phyloP scores from a whole-genome alignment of 352 stramenopile species.

The Ophiocytium majus region DNA sequence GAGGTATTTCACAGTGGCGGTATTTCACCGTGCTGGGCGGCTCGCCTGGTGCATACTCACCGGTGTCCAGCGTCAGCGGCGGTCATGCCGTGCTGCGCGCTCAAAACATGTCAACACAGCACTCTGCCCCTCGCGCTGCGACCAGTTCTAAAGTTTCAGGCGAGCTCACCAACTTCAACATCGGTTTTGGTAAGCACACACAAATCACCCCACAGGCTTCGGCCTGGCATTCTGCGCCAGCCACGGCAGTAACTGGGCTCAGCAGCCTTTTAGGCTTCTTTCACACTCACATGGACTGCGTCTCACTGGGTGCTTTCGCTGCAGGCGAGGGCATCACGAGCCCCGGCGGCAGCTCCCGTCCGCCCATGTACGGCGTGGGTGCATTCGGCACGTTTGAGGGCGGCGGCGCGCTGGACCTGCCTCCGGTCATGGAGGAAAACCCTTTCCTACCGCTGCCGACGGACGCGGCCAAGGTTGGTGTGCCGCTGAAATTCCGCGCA shows the following conservation, averaged over 20 bases:
- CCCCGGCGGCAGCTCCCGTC: slow-evolving; percentile 7
- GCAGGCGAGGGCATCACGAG: not conserved
- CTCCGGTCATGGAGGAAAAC: slow-evolving; percentile 36
- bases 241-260: too few species aligned
- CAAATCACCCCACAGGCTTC: not conserved
- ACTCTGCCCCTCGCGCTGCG: too few species aligned
- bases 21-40: too few species aligned
- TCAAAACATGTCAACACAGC: too few species aligned
- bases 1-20: too few species aligned
- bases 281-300: too few species aligned
- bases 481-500: not conserved
- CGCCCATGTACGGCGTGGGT: slow-evolving; percentile 42
- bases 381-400: slow-evolving; percentile 15
- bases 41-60: too few species aligned
- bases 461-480: not conserved
- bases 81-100: too few species aligned
- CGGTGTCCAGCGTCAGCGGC: too few species aligned
- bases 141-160: too few species aligned
- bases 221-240: not conserved
- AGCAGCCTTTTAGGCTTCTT: too few species aligned
- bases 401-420: slow-evolving; percentile 26
- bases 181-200: too few species aligned
- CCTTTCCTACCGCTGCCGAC: not conserved
- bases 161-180: not conserved
- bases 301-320: not conserved